Base-by-base conservation (phyloP, 805 yeast species). In the Barnettozyma pratensis region DNA sequence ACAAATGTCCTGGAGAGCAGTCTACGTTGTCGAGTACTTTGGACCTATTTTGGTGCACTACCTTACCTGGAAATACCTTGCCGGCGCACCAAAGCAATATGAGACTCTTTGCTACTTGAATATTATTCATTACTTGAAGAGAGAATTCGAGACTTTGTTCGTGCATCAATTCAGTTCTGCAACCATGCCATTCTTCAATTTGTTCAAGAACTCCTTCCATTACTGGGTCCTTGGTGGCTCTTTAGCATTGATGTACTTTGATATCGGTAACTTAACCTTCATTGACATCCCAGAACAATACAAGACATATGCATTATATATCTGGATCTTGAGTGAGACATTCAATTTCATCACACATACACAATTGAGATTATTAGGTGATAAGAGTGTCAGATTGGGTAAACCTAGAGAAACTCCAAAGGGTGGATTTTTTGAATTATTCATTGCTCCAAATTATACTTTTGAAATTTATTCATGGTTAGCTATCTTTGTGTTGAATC, bases 371-470 rank as follows among this genome's bases (percentile, higher is more conserved):
- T 59, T 69, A n/a, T 66, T 72, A 56, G 75, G 76, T 45, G 74
- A 61, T 35, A 61, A 61, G 47, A 51, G 56, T 26, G 46, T 70
- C 45, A 61, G 64, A 45, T 44, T 59, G 46, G 74, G 74, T 25
- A 65, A 61, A 43, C 55, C 64, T 6, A 66, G 74, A 55, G 62
- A 68, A 32, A 63, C 72, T 25, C 65, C 98, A 26, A 74, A 75
- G 52, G 97, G 96, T 19, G 95, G 87, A 58, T 86, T 92, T 8
- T 94, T 94, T 63, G 75, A 79, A 51, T 67, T 74, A 49, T 87
- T 91, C 35, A 82, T 94, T n/a, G 86, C 89, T 66, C 99, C 99
- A 56, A 94, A 94, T 71, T 94, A 94, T 67, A 85, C 89, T 57
- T 92, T 90, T 65, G 99, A 94, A 73, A 70, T 79, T 40, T 68